A percentile compares a stretch with the other conserved stretches of the same genome.
Evolutionary conservation across 495 filamentous ascomycete genomes (phyloP).

Genomic region (Penicillium macrosclerotiorum): DNA sequence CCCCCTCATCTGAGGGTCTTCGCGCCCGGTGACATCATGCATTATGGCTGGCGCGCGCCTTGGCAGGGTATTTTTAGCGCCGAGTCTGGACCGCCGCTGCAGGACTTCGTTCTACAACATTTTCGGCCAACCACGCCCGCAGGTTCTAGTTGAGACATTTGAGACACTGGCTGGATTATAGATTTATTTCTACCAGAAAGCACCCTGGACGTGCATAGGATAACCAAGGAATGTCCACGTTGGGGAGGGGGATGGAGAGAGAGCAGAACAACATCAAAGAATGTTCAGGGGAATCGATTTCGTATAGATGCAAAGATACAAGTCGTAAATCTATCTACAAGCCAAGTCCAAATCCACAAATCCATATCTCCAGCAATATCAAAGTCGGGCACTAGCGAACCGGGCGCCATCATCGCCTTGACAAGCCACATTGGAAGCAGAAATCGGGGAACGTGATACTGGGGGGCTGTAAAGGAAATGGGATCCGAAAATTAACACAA

Average conservation of each 20-base stretch:
- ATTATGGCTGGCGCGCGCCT: constrained; percentile 5
- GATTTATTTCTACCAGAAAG: too few species aligned
- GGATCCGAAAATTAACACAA: constrained; percentile 33
- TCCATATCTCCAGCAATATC: constrained; percentile 10
- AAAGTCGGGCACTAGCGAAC: constrained; percentile 23
- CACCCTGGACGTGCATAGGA: too few species aligned
- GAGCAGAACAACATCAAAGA: neutral
- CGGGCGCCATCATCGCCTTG: constrained; percentile 19
- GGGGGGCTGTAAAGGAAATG: constrained; percentile 24
- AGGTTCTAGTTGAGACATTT: too few species aligned
- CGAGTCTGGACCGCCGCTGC: constrained; percentile 10
- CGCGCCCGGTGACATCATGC: constrained; percentile 18
- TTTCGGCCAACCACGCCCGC: neutral
- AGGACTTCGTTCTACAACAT: constrained; percentile 1
- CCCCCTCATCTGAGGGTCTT: constrained; percentile 8
- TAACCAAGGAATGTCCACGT: neutral
- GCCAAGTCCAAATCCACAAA: constrained; percentile 7
- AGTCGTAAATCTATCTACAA: constrained; percentile 18
- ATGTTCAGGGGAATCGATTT: constrained; percentile 1
- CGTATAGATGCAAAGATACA: constrained; percentile 20
- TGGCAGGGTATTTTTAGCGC: constrained; percentile 17
- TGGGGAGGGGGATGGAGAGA: neutral
- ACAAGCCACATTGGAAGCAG: constrained; percentile 13
- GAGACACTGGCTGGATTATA: too few species aligned
- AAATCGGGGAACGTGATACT: constrained; percentile 15